Evolutionary conservation across 2,329 filamentous ascomycete species (phyloP).

Genomic region (Alternaria alternata): DNA sequence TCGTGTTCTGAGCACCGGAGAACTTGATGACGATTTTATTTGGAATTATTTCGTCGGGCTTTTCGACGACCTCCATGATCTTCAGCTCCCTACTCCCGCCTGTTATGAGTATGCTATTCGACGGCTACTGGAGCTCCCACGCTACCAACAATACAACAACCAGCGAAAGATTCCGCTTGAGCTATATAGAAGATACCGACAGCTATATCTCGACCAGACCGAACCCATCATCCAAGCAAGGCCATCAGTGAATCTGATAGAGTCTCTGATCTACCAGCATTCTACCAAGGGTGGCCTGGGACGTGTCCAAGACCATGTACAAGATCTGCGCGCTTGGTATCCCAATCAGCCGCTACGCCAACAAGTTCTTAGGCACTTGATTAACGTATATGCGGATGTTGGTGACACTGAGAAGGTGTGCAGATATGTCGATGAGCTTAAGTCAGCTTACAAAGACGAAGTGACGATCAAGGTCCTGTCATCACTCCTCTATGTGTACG

Average conservation of each 20-base stretch:
- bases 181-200: slow-evolving; percentile 38
- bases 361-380: slow-evolving; percentile 30
- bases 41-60: slow-evolving; percentile 35
- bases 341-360: slow-evolving; percentile 26
- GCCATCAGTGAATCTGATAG: slow-evolving; percentile 34
- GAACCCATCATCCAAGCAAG: slow-evolving; percentile 8
- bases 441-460: slow-evolving; percentile 8
- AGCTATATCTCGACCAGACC: slow-evolving; percentile 25
- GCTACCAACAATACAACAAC: slow-evolving; percentile 41
- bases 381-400: slow-evolving; percentile 42
- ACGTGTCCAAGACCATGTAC: slow-evolving; percentile 30
- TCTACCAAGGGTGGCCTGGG: slow-evolving; percentile 24
- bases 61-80: slow-evolving; percentile 31
- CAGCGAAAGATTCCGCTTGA: slow-evolving; percentile 34
- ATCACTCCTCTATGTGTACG: slow-evolving; percentile 72
- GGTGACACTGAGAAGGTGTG: slow-evolving; percentile 47
- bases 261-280: slow-evolving; percentile 33
- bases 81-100: slow-evolving; percentile 26
- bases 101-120: slow-evolving; percentile 42
- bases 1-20: slow-evolving; percentile 25
- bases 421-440: slow-evolving; percentile 43
- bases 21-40: slow-evolving; percentile 37
- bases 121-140: slow-evolving; percentile 34
- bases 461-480: slow-evolving; percentile 28
- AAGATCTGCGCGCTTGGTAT: slow-evolving; percentile 40